Conservation (phyloP, 1,284 basidiomycete species). For the Sparassis latifolia region DNA sequence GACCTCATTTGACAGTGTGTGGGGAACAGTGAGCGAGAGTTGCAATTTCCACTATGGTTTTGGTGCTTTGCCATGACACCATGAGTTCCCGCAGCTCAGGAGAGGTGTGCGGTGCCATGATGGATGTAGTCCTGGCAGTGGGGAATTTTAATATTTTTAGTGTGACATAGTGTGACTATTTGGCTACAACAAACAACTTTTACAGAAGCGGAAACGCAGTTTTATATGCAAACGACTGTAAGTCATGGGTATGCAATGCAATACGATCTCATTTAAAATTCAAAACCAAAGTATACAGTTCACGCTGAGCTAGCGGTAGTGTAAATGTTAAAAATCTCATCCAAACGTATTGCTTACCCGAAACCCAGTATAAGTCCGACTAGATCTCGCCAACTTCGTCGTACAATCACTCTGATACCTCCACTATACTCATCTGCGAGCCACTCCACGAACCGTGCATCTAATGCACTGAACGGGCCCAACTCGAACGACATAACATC, state of each 20-base stretch:
- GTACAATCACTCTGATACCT: conserved; percentile 35
- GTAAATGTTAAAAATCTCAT: background rate
- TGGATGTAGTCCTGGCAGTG: too few species aligned
- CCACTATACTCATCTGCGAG: conserved; percentile 57
- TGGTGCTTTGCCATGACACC: too few species aligned
- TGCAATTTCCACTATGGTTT: too few species aligned
- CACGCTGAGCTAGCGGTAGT: background rate
- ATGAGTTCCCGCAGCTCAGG: too few species aligned
- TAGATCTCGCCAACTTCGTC: conserved; percentile 45
- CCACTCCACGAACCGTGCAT: conserved; percentile 70
- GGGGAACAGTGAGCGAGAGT: too few species aligned
- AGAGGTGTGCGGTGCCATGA: too few species aligned
- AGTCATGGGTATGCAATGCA: background rate
- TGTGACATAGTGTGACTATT: too few species aligned
- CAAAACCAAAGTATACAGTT: background rate
- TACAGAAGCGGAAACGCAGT: background rate
- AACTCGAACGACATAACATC: conserved; percentile 65
- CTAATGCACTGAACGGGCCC: conserved; percentile 60
- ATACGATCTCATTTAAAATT: too few species aligned
- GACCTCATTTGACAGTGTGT: too few species aligned
- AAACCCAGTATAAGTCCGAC: conserved; percentile 39
- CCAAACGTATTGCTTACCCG: conserved; percentile 9
- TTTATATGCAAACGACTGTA: background rate
- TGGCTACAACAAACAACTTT: background rate
- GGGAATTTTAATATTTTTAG: too few species aligned